Conservation (phyloP, 805 yeast species). For the Sugiyamaella mastotermitis region DNA sequence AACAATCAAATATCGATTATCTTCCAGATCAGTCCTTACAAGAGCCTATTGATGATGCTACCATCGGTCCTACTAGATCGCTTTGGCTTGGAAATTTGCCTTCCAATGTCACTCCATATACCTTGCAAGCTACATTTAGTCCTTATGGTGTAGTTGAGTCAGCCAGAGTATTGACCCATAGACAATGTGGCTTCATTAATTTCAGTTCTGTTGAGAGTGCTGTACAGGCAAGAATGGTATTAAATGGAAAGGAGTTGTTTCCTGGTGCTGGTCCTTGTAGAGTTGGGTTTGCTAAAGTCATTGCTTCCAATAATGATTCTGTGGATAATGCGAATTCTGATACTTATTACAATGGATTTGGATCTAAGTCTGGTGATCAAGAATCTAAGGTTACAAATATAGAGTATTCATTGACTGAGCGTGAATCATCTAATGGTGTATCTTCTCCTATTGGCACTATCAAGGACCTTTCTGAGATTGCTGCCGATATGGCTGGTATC, state of each 20-base stretch:
- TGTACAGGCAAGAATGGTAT: constrained; percentile 65
- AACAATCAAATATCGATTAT: no score
- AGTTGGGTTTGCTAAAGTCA: constrained; percentile 78
- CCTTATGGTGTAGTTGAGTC: constrained; percentile 58
- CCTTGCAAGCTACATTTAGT: constrained; percentile 54
- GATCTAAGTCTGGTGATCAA: constrained; percentile 4
- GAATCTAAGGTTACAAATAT: constrained; percentile 3
- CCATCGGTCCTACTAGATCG: constrained; percentile 54
- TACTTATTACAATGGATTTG: no score
- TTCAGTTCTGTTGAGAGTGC: constrained; percentile 70
- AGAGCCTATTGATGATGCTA: constrained; percentile 50
- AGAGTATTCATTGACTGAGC: constrained; percentile 16
- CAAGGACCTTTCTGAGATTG: constrained; percentile 19
- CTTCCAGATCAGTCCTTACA: no score
- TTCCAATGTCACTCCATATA: constrained; percentile 43
- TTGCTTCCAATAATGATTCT: not conserved
- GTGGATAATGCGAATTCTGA: no score
- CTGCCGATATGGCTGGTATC: constrained; percentile 26
- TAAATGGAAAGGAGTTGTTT: constrained; percentile 76
- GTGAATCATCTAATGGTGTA: constrained; percentile 4
- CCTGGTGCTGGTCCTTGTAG: constrained; percentile 70
- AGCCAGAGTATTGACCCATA: constrained; percentile 49
- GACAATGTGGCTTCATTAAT: constrained; percentile 56
- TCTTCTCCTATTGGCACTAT: not conserved
- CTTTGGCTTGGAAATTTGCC: constrained; percentile 80